Evolutionary conservation across 352 stramenopile species (phyloP), one percentile per base, ranked within the genome.

Genomic region (Globisporangium okanoganense): DNA sequence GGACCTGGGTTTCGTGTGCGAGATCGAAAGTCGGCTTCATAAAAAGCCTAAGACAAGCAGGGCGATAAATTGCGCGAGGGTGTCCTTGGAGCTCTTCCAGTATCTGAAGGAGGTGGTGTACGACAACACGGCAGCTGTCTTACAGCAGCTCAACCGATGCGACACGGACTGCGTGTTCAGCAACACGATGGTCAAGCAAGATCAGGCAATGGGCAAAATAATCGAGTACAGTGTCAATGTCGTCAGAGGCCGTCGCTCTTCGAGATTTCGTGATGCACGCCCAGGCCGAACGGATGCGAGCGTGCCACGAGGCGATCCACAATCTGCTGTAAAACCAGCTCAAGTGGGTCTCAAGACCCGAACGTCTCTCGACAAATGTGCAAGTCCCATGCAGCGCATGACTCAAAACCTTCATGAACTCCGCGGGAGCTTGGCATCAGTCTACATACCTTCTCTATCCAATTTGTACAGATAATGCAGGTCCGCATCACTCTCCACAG

Each of bases 111-210:
- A 52, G 3, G 29, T 25, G 6, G 36, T 56, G 5, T 63, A 63
- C 57, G 18, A 22, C 24, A 18, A 48, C 12, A 56, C 45, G 22
- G 31, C 35, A 0, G 29, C 24, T 3, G 40, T 57, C 9, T 29
- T 36, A 3, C 33, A 40, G 35, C 20, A 41, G 14, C 13, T 63
- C 25, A 36, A 25, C 16, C 24, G 25, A 14, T 22, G 27, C 24
- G 49, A 49, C 45, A 33, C 45, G 31, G 41, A 35, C 35, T 56
- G 45, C 36, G 57, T 40, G 24, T 63, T 57, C 57, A 56, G 50
- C 45, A 63, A 49, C 35, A 51, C 33, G 45, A n/a, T 43, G 7
- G 18, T 63, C 36, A 40, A 63, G 9, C 47, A 63, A 16, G 47
- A 63, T 16, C 20, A 22, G 3, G 1, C 3, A 2, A 22, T 41